Evolutionary conservation across 257 asterid species (phyloP).

Genomic region (Nicotiana tabacum): DNA sequence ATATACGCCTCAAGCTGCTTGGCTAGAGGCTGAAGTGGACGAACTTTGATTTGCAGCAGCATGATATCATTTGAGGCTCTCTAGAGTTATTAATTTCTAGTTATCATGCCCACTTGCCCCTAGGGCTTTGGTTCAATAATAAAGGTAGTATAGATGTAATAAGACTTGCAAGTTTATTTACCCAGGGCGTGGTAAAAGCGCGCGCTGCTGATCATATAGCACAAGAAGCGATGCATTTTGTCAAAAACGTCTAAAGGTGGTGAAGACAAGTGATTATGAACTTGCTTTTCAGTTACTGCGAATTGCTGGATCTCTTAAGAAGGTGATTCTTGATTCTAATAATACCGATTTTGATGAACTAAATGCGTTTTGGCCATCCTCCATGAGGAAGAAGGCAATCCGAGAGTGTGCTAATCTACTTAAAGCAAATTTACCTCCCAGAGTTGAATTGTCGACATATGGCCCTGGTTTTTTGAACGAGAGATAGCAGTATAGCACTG

Average conservation of each 20-base stretch:
- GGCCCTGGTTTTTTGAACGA: not conserved
- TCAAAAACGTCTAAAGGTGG: not conserved
- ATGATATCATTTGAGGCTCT: not conserved
- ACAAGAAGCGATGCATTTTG: not conserved
- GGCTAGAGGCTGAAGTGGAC: not conserved
- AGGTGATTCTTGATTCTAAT: not conserved
- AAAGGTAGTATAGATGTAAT: no score
- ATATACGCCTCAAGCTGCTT: not conserved
- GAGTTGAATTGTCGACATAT: not conserved
- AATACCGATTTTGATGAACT: not conserved
- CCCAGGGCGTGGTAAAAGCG: not conserved
- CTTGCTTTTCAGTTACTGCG: not conserved
- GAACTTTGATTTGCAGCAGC: not conserved
- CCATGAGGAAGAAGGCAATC: not conserved
- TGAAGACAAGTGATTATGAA: not conserved
- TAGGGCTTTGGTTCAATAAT: no score
- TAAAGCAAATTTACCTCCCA: not conserved
- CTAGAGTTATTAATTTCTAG: not conserved
- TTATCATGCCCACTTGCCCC: no score
- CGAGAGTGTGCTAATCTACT: not conserved
- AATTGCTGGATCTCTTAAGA: not conserved
- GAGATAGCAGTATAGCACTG: not conserved
- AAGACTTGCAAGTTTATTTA: not conserved
- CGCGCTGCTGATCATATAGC: not conserved
- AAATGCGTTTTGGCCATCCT: not conserved